Evolutionary conservation across 768 basidiomycete genomes (phyloP).

Genomic region (Suillus weaverae): DNA sequence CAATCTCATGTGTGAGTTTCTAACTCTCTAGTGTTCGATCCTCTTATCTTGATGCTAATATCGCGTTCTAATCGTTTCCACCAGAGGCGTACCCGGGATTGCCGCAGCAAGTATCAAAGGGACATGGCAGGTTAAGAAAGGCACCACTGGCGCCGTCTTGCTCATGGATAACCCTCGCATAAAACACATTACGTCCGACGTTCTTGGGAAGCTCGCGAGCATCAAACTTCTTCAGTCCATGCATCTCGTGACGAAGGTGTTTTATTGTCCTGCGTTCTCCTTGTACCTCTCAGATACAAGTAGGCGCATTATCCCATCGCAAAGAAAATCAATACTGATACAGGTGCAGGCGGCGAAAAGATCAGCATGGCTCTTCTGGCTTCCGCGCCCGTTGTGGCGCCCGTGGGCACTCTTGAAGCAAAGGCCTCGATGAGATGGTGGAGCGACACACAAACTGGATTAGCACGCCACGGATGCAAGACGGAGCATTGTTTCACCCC

Average conservation of each 20-base stretch:
- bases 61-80: not conserved
- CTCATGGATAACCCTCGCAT: slow-evolving; percentile 22
- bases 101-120: slow-evolving; percentile 27
- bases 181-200: not conserved
- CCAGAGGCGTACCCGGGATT: slow-evolving; percentile 11
- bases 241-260: slow-evolving; percentile 22
- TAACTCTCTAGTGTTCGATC: not conserved
- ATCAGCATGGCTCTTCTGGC: not conserved
- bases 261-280: slow-evolving; percentile 23
- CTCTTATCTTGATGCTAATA: not conserved
- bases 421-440: not conserved
- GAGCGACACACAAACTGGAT: slow-evolving; percentile 1
- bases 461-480: not conserved
- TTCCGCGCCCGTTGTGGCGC: not conserved
- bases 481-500: slow-evolving; percentile 2
- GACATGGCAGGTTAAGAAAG: slow-evolving; percentile 20
- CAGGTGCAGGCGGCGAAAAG: slow-evolving; percentile 1
- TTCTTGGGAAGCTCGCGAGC: slow-evolving; percentile 18
- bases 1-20: slow-evolving; percentile 14
- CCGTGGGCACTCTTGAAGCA: not conserved
- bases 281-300: slow-evolving; percentile 14
- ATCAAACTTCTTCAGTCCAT: slow-evolving; percentile 16
- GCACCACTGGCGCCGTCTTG: slow-evolving; percentile 22
- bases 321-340: not conserved
- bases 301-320: not conserved